Base-by-base conservation (phyloP, 2,329 filamentous ascomycete species). In the Colletotrichum gloeosporioides region DNA sequence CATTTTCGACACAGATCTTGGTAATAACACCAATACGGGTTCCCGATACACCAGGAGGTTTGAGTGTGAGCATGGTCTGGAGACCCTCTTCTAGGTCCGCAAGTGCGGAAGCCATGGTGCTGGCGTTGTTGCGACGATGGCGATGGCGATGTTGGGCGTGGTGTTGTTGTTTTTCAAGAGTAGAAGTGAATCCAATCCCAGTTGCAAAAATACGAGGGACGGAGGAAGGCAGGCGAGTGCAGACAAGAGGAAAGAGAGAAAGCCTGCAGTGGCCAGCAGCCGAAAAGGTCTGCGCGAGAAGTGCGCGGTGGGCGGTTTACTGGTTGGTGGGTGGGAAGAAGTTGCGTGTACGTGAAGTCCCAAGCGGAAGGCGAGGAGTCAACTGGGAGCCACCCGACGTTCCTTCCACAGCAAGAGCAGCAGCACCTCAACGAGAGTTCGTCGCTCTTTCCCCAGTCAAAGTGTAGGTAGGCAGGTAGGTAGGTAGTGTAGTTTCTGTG, bases 41-140 rank as follows among this genome's bases (percentile, higher is more conserved):
- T 80, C 96, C 96, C 78, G 96, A 98, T 75, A 98, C 96, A 84
- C 97, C 97, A 69, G 97, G 97, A 61, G 97, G 94, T 87, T 98
- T 99, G 83, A 98, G 90, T 80, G 91, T 90, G 82, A 96, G 94
- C 93, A 99, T 96, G 83, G 95, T 96, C 89, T 97, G 95, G 84
- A 99, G 92, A 86, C 95, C 94, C 82, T 93, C 90, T 87, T 98
- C 96, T 87, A 99, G 89, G 85, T 99, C 96, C 88, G 95, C 93
- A 91, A 98, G 94, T 31, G 70, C 92, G 84, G 95, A 94, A 85
- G 94, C 93, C 93, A 95, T 95, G 85, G 80, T 88, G 64, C 25
- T 64, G 70, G 70, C 16, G 29, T 64, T 31, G 32, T 29, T 16
- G 73, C 63, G 75, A 76, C 16, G 18, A 25, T 57, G 27, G 64